Conservation (phyloP, 495 filamentous ascomycete genomes). For the Lindgomyces ingoldianus region DNA sequence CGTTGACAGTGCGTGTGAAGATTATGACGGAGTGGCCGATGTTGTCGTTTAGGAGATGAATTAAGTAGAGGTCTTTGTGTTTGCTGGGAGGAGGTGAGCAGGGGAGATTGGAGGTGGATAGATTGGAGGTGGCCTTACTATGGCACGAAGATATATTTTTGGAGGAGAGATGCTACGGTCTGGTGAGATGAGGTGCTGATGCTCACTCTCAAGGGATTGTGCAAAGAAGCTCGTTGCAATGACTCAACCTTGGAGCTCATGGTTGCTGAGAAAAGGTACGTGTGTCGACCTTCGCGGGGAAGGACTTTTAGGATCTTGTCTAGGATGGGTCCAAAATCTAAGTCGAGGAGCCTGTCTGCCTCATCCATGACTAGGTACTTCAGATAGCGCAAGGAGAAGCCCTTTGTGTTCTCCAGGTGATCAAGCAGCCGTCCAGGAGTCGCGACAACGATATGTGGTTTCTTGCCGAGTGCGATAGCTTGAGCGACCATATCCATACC, state of each 20-base stretch:
- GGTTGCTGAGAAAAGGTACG: constrained; percentile 92
- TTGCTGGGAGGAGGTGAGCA: constrained; percentile 8
- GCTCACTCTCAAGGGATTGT: constrained; percentile 73
- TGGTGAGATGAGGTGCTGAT: constrained; percentile 78
- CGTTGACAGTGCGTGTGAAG: constrained; percentile 91
- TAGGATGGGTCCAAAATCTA: constrained; percentile 89
- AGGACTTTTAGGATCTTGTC: constrained; percentile 92
- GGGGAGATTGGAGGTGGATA: not conserved
- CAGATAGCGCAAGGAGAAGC: constrained; percentile 75
- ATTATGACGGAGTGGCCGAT: constrained; percentile 81
- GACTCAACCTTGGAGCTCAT: constrained; percentile 91
- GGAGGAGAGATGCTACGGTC: constrained; percentile 80
- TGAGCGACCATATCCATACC: constrained; percentile 96
- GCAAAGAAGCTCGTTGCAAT: constrained; percentile 82
- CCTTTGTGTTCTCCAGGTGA: constrained; percentile 95
- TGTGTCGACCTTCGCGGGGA: constrained; percentile 68
- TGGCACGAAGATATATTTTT: constrained; percentile 78
- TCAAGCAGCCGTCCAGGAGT: constrained; percentile 90
- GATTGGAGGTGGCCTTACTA: constrained; percentile 11
- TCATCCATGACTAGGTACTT: constrained; percentile 92
- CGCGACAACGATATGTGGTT: constrained; percentile 84
- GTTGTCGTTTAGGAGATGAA: constrained; percentile 82
- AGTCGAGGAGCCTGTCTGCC: constrained; percentile 86
- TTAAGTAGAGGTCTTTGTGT: constrained; percentile 87
- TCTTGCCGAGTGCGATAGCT: constrained; percentile 83